phyloP scores from a whole-genome alignment of 2,329 filamentous ascomycete genomes.

The Paraphaeosphaeria sporulosa region DNA sequence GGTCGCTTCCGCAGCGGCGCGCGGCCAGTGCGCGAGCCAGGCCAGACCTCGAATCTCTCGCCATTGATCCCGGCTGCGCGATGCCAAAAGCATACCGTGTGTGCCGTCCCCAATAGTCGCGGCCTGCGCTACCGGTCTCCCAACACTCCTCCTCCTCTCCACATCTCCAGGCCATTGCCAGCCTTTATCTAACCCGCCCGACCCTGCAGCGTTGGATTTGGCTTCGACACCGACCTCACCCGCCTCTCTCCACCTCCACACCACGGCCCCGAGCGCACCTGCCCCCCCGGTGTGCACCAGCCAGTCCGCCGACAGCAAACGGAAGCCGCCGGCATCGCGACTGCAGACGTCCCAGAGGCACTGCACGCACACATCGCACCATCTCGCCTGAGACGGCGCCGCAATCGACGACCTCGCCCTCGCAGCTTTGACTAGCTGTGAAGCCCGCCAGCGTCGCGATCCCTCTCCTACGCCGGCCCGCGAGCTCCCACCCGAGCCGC shows the following conservation, averaged over 20 bases:
- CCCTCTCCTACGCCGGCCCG: slow-evolving; percentile 16
- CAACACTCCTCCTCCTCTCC: slow-evolving; percentile 42
- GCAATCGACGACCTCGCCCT: slow-evolving; percentile 34
- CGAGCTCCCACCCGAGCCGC: slow-evolving; percentile 5
- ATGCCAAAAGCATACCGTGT: slow-evolving; percentile 26
- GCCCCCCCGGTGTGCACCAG: slow-evolving; percentile 25
- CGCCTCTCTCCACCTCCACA: neutral
- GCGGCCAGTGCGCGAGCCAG: slow-evolving; percentile 26
- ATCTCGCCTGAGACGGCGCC: slow-evolving; percentile 19
- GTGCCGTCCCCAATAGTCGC: slow-evolving; percentile 41
- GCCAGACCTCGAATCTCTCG: slow-evolving; percentile 36
- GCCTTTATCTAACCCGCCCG: slow-evolving; percentile 33
- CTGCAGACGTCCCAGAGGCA: slow-evolving; percentile 22
- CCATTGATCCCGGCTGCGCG: slow-evolving; percentile 33
- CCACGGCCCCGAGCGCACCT: slow-evolving; percentile 30
- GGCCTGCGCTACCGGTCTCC: slow-evolving; percentile 41
- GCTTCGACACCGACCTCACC: slow-evolving; percentile 15
- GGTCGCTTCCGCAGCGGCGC: slow-evolving; percentile 37
- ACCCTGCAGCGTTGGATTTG: slow-evolving; percentile 28
- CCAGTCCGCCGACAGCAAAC: slow-evolving; percentile 23
- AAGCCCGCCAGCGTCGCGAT: slow-evolving; percentile 22
- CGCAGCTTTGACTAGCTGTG: slow-evolving; percentile 53
- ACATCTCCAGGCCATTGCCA: slow-evolving; percentile 43
- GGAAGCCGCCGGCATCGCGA: slow-evolving; percentile 42
- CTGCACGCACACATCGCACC: slow-evolving; percentile 5